phyloP scores from a whole-genome alignment of 208 protist species.

The Trypanosoma melophagium region DNA sequence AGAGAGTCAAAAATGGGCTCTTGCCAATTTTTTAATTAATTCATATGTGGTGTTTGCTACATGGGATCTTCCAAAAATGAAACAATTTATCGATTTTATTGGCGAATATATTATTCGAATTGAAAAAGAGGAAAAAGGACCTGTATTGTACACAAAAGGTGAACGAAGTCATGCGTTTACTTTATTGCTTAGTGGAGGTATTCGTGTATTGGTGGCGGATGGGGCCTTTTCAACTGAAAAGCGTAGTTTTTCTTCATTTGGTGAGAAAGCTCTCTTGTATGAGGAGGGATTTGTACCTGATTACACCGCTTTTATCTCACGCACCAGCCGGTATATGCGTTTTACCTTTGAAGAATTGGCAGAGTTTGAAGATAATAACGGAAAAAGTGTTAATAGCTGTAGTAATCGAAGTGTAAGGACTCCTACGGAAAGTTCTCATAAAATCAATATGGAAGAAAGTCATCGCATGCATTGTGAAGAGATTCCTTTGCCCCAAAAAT shows the following conservation, averaged over 20 bases:
- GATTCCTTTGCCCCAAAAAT: too few species aligned
- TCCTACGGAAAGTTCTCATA: too few species aligned
- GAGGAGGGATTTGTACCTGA: constrained; percentile 48
- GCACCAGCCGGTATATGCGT: constrained; percentile 48
- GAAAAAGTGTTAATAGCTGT: not conserved
- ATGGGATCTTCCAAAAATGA: constrained; percentile 57
- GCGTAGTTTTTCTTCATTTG: constrained; percentile 63
- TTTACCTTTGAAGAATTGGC: constrained; percentile 53
- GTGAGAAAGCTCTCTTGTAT: constrained; percentile 45
- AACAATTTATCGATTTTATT: constrained; percentile 56
- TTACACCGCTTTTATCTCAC: constrained; percentile 64
- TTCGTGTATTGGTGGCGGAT: constrained; percentile 33
- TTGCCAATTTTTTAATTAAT: constrained; percentile 60
- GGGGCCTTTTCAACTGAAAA: constrained; percentile 52
- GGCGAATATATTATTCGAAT: constrained; percentile 41
- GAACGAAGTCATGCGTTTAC: constrained; percentile 46
- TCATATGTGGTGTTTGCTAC: constrained; percentile 59
- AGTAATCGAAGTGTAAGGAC: too few species aligned
- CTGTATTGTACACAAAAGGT: constrained; percentile 48
- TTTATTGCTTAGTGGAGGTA: constrained; percentile 63
- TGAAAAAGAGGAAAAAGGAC: constrained; percentile 7
- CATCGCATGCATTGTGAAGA: too few species aligned
- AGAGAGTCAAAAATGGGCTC: constrained; percentile 66
- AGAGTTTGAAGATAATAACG: constrained; percentile 14
- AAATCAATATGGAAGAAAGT: too few species aligned